These are phyloP conservation scores for Trichosporon asahii DNA, from an alignment of 1,284 basidiomycete species.

Conservation along the genomic window DNA sequence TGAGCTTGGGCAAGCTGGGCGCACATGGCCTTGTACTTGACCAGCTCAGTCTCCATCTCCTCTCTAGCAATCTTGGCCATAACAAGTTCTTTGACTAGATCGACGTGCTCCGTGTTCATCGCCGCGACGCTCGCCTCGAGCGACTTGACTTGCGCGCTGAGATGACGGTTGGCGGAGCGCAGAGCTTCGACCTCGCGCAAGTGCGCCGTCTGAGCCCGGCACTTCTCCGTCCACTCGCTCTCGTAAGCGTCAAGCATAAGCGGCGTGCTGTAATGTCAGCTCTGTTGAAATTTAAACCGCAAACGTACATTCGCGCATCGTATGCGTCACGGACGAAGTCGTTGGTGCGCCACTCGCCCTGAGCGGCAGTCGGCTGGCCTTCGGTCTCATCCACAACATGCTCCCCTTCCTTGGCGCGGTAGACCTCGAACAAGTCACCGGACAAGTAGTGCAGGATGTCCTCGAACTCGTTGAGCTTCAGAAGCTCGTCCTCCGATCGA, in stretches of 20 bases:
- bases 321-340: conserved; percentile 82
- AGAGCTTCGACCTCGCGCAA: conserved; percentile 74
- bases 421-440: conserved; percentile 73
- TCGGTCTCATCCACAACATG: conserved; percentile 21
- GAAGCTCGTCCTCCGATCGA: conserved; percentile 77
- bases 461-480: conserved; percentile 75
- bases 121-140: conserved; percentile 74
- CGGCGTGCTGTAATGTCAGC: conserved; percentile 57
- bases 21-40: conserved; percentile 83
- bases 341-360: conserved; percentile 63
- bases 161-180: conserved; percentile 68
- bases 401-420: conserved; percentile 54
- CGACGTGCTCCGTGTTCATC: conserved; percentile 56
- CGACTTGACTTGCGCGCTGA: conserved; percentile 74
- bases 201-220: conserved; percentile 68
- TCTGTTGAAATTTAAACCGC: too few species aligned
- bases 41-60: conserved; percentile 83
- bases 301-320: conserved; percentile 63
- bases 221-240: conserved; percentile 76
- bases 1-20: conserved; percentile 43
- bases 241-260: conserved; percentile 88
- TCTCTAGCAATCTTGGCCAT: conserved; percentile 79
- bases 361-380: conserved; percentile 17
- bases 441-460: conserved; percentile 79
- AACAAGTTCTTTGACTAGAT: conserved; percentile 76